These are phyloP conservation scores for Hypoxylon sp. DNA, from an alignment of 2,329 filamentous ascomycete species.

Conservation along the genomic window DNA sequence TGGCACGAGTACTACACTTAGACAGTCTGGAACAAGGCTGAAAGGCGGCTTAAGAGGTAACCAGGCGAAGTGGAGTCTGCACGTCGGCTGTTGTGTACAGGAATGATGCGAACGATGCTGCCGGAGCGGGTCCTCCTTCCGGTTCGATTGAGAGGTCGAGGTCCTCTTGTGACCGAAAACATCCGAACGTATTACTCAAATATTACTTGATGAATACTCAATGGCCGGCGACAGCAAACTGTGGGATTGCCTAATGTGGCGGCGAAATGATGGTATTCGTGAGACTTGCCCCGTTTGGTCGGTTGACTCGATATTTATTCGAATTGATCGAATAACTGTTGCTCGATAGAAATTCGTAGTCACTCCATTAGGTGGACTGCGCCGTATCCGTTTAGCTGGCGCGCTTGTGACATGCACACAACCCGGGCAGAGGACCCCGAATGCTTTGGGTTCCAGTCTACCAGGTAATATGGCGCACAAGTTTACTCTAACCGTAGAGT, in stretches of 20 bases:
- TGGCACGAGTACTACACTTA: too few relatives aligned
- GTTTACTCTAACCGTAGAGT: too few relatives aligned
- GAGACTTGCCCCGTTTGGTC: background rate
- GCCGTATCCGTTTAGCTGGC: conserved; percentile 17
- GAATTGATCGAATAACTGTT: conserved; percentile 42
- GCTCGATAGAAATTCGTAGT: conserved; percentile 38
- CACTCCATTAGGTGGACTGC: conserved; percentile 10
- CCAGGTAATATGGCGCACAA: too few relatives aligned
- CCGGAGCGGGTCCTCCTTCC: background rate
- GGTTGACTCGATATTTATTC: conserved; percentile 40
- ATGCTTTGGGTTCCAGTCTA: too few relatives aligned
- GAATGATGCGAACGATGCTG: background rate
- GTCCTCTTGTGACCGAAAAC: conserved; percentile 22
- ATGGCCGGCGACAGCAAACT: conserved; percentile 1
- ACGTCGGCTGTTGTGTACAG: conserved; percentile 4
- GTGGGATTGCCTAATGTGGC: conserved; percentile 31
- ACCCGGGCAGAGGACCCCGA: conserved; percentile 1
- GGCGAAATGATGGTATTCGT: conserved; percentile 38
- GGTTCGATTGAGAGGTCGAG: conserved; percentile 15
- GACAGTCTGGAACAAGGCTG: too few relatives aligned
- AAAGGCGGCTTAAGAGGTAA: background rate
- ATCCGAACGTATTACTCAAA: conserved; percentile 28
- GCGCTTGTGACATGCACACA: conserved; percentile 9
- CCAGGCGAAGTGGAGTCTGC: conserved; percentile 20
- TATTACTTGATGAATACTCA: conserved; percentile 36